Conservation (phyloP, 441 rosid genomes). For the Theobroma grandiflorum region DNA sequence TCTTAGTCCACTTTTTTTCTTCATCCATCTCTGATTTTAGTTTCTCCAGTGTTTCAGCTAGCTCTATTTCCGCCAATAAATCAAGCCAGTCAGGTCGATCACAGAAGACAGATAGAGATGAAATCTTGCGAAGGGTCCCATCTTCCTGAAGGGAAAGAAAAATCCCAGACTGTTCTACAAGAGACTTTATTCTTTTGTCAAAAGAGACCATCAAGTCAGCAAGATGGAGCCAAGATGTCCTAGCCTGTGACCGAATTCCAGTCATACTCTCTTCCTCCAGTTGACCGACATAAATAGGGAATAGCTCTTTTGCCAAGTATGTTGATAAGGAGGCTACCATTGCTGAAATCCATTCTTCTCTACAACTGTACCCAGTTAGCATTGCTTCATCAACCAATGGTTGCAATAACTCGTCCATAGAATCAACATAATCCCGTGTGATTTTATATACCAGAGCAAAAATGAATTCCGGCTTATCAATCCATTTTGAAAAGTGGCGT, state of each 20-base stretch:
- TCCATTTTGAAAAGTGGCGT: constrained; percentile 79
- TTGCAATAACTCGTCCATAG: constrained; percentile 91
- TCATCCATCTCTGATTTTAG: constrained; percentile 59
- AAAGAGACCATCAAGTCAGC: constrained; percentile 88
- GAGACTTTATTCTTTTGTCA: constrained; percentile 74
- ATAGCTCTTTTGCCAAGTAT: constrained; percentile 81
- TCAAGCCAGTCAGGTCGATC: constrained; percentile 94
- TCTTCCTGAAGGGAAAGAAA: constrained; percentile 75
- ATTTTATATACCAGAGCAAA: constrained; percentile 89
- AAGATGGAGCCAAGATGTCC: constrained; percentile 84
- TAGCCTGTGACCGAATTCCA: constrained; percentile 58
- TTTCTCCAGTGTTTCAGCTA: constrained; percentile 67
- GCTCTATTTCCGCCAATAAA: constrained; percentile 89
- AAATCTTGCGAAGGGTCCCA: constrained; percentile 67
- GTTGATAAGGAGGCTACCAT: constrained; percentile 77
- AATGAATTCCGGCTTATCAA: constrained; percentile 79
- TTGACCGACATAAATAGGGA: constrained; percentile 69
- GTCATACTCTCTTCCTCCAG: constrained; percentile 53
- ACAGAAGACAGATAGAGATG: constrained; percentile 81
- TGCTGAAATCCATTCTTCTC: constrained; percentile 92
- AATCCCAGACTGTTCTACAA: constrained; percentile 78
- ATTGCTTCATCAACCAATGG: constrained; percentile 93
- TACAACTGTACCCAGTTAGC: constrained; percentile 88
- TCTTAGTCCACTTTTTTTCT: constrained; percentile 76
- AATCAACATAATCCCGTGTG: constrained; percentile 84